Evolutionary conservation across 345 rosid genomes (phyloP), one percentile per base, ranked within the genome.

Genomic region (Hibiscus trionum): DNA sequence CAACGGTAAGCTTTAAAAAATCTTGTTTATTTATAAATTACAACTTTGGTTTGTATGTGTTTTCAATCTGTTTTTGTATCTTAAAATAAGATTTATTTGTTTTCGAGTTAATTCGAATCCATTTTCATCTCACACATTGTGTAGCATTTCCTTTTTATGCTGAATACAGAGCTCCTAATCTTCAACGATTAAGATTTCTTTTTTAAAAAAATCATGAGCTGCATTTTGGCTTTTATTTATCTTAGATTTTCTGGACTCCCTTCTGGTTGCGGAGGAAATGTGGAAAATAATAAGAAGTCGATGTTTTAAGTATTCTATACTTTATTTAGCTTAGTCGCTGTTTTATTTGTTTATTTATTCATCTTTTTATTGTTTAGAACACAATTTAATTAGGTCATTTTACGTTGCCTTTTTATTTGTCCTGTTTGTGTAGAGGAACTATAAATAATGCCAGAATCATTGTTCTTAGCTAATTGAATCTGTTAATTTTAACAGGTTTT

Each of bases 221-320:
- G 24, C 33, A 39, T 35, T 49, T 69, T 35, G 52, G 7, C 70
- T 55, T 29, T 7, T 57, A 11, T 56, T 11, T 73, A 5, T 57
- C 62, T 57, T 75, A 39, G 65, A 59, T 58, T 58, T 24, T 61
- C 75, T 47, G 1, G 67, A 6, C 11, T 72, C 35, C 57, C 76
- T 75, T 82, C 78, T 81, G 76, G 68, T 62, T 78, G 70, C 73
- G 70, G 79, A 60, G 75, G 67, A 79, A 81, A 73, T 75, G 75
- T n/a, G 50, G 72, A 52, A 63, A 71, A 58, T n/a, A 11, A 50
- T 6, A 44, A 3, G 65, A 72, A 77, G 4, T 42, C 27, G 17
- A 14, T 50, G 70, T n/a, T 50, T 50, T 4, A 37, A 27, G 72
- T 17, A 11, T 62, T 10, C 26, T 69, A 24, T 46, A 11, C 37